phyloP scores from a whole-genome alignment of 1,284 basidiomycete genomes.

The Boletus putidus region DNA sequence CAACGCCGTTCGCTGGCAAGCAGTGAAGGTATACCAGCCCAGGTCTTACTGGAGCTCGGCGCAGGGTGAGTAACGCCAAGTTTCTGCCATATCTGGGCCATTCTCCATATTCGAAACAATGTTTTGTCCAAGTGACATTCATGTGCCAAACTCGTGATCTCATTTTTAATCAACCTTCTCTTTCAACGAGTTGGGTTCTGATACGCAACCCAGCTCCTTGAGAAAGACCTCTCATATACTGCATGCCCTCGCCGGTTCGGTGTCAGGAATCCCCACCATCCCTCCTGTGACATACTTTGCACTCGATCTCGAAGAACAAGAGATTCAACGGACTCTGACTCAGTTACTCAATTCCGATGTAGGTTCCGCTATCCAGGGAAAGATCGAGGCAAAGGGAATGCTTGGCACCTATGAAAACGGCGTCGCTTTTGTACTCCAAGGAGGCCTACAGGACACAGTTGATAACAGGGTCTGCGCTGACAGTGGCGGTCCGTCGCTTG shows the following conservation, averaged over 20 bases:
- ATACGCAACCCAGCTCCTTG: slow-evolving; percentile 58
- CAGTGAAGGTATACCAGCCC: slow-evolving; percentile 44
- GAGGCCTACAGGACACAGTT: slow-evolving; percentile 46
- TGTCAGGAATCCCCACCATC: slow-evolving; percentile 37
- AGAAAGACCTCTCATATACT: slow-evolving; percentile 91
- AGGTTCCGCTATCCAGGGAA: slow-evolving; percentile 65
- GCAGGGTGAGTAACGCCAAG: slow-evolving; percentile 68
- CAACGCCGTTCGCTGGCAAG: slow-evolving; percentile 50
- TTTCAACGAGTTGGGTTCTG: slow-evolving; percentile 11
- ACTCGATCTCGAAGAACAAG: slow-evolving; percentile 86
- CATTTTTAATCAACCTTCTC: neutral
- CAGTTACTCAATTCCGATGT: slow-evolving; percentile 66
- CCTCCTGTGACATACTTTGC: slow-evolving; percentile 86
- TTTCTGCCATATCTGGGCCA: neutral
- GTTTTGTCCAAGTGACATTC: neutral
- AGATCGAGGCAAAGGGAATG: slow-evolving; percentile 76
- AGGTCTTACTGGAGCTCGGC: slow-evolving; percentile 80
- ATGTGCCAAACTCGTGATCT: neutral
- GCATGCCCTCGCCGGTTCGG: slow-evolving; percentile 63
- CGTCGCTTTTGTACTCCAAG: slow-evolving; percentile 61
- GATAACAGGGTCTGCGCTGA: neutral
- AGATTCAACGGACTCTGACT: slow-evolving; percentile 79
- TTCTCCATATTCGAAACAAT: neutral
- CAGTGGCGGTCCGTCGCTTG: neutral
- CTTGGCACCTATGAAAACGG: slow-evolving; percentile 91